Conservation (phyloP, 768 basidiomycete genomes). For the Lentinula lateritia region DNA sequence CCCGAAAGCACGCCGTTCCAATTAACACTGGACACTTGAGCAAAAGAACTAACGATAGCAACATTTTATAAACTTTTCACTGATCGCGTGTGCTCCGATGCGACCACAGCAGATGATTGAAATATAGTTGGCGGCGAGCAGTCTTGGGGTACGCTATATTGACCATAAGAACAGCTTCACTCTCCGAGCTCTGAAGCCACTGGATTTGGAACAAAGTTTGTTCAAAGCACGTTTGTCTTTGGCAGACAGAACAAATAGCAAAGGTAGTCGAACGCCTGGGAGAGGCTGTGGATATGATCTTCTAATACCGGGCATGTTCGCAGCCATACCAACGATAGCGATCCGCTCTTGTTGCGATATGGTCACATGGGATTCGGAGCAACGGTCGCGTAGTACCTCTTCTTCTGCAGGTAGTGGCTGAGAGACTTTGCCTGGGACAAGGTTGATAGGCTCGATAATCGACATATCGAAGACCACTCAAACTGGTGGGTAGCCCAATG, state of each 20-base stretch:
- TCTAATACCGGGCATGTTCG: constrained; percentile 59
- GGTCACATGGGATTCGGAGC: not conserved
- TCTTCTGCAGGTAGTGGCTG: constrained; percentile 15
- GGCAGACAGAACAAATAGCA: constrained; percentile 59
- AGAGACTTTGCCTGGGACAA: constrained; percentile 26
- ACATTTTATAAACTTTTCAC: constrained; percentile 34
- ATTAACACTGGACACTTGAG: constrained; percentile 45
- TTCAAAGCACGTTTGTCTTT: constrained; percentile 45
- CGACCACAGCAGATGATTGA: constrained; percentile 47
- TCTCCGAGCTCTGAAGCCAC: constrained; percentile 35
- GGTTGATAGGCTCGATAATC: constrained; percentile 40
- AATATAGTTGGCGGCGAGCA: constrained; percentile 54
- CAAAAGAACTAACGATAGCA: constrained; percentile 14
- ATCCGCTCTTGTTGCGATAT: constrained; percentile 42
- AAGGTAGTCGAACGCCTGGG: constrained; percentile 5
- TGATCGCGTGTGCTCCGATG: constrained; percentile 38
- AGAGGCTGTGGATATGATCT: constrained; percentile 28
- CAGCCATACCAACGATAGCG: constrained; percentile 70
- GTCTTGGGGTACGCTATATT: constrained; percentile 66
- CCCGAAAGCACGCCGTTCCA: constrained; percentile 52
- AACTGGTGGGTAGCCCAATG: constrained; percentile 25
- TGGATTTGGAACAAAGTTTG: constrained; percentile 36
- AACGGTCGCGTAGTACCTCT: constrained; percentile 14
- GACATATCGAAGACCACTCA: constrained; percentile 43
- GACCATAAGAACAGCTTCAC: constrained; percentile 22